Conservation (phyloP, 768 basidiomycete species). For the Lanmaoa rubissima region DNA sequence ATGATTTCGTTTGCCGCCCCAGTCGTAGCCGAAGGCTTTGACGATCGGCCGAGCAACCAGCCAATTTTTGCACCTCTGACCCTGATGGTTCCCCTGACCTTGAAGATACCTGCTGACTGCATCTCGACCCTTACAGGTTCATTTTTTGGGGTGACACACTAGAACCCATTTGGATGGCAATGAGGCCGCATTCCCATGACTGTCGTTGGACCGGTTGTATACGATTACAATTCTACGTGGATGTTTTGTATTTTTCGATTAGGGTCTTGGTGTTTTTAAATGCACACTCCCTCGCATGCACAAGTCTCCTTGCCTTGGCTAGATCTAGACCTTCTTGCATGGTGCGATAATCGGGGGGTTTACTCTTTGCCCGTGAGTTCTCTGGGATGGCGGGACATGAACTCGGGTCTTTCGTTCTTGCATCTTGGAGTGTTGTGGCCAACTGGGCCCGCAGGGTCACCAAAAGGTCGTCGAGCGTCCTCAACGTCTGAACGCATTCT, state of each 20-base stretch:
- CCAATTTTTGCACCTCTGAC: slow-evolving; percentile 72
- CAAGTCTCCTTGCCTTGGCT: slow-evolving; percentile 61
- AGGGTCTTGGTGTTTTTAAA: slow-evolving; percentile 60
- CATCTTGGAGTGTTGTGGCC: neutral
- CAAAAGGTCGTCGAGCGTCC: slow-evolving; percentile 60
- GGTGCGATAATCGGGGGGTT: slow-evolving; percentile 46
- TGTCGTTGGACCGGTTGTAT: slow-evolving; percentile 2
- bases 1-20: slow-evolving; percentile 74
- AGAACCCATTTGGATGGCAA: neutral
- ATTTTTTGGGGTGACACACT: neutral
- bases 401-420: neutral
- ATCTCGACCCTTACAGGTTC: neutral
- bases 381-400: neutral
- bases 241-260: slow-evolving; percentile 40
- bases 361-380: slow-evolving; percentile 13
- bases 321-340: slow-evolving; percentile 47
- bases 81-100: neutral
- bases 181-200: neutral
- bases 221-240: neutral
- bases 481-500: slow-evolving; percentile 55
- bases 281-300: slow-evolving; percentile 67
- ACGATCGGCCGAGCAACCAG: slow-evolving; percentile 65
- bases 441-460: slow-evolving; percentile 51
- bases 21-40: slow-evolving; percentile 64
- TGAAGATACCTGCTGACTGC: slow-evolving; percentile 11